Evolutionary conservation across 768 basidiomycete genomes (phyloP).

Genomic region (Tricholoma furcatifolium): DNA sequence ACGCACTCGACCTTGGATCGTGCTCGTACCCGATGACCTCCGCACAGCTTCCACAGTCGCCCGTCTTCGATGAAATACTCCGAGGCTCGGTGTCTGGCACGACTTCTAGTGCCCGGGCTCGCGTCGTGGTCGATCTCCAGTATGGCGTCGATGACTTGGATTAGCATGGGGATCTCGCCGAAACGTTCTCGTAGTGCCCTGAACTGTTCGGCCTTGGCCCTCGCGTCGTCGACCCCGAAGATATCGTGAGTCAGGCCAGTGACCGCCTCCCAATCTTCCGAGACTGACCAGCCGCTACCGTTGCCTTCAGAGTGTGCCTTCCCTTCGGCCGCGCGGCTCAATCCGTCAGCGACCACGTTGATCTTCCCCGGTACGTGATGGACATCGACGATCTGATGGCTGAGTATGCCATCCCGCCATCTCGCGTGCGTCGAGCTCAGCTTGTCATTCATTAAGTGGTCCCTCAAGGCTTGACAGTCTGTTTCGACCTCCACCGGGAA

Average conservation of each 20-base stretch:
- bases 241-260: constrained; percentile 21
- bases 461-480: too few relatives aligned
- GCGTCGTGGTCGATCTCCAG: constrained; percentile 17
- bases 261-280: too few relatives aligned
- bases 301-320: constrained; percentile 17
- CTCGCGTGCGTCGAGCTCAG: constrained; percentile 26
- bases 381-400: constrained; percentile 27
- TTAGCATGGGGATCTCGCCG: neutral
- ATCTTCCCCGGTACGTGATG: constrained; percentile 20
- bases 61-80: too few relatives aligned
- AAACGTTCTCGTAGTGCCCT: constrained; percentile 16
- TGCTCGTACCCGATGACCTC: constrained; percentile 13
- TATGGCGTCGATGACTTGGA: too few relatives aligned
- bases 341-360: constrained; percentile 28
- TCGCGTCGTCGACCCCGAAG: constrained; percentile 2
- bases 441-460: too few relatives aligned
- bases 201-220: neutral
- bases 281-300: too few relatives aligned
- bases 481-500: too few relatives aligned
- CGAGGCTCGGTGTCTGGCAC: too few relatives aligned
- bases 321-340: constrained; percentile 24
- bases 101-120: constrained; percentile 3
- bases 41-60: constrained; percentile 26
- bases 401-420: too few relatives aligned
- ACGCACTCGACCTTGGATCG: constrained; percentile 26